Evolutionary conservation across 139 green algal genomes (phyloP).

Genomic region (Volvox reticuliferus): DNA sequence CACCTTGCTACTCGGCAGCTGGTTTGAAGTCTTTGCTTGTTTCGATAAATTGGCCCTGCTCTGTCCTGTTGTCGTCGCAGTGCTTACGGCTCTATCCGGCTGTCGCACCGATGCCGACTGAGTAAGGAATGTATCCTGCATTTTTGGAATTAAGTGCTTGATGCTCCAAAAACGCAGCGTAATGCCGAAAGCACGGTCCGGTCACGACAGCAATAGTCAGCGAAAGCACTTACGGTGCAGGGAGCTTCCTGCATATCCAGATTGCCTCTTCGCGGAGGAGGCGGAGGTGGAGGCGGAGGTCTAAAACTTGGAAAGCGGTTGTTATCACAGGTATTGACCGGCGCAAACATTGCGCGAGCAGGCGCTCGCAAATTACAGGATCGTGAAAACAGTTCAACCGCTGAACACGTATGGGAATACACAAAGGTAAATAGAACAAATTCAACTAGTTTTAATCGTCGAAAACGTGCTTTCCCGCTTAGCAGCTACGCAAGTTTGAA

Average conservation of each 20-base stretch:
- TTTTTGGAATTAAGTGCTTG: too few species aligned
- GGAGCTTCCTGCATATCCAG: not conserved
- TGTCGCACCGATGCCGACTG: too few species aligned
- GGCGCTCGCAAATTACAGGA: not conserved
- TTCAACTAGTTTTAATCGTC: too few species aligned
- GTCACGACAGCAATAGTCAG: not conserved
- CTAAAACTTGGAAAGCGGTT: not conserved
- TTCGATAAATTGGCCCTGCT: not conserved
- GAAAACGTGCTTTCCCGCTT: too few species aligned
- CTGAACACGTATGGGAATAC: too few species aligned
- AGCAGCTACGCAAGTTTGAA: too few species aligned
- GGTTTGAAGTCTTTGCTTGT: not conserved
- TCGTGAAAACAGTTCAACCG: too few species aligned
- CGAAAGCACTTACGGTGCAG: not conserved
- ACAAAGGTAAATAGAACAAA: too few species aligned
- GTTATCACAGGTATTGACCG: not conserved
- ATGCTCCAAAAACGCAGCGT: too few species aligned
- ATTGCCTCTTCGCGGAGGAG: not conserved
- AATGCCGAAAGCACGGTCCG: too few species aligned
- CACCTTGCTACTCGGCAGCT: conserved; percentile 1
- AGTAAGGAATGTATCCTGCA: too few species aligned
- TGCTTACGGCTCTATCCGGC: too few species aligned
- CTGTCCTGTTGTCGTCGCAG: not conserved
- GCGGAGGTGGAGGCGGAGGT: conserved; percentile 4
- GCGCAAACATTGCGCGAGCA: conserved; percentile 1